Evolutionary conservation across 768 basidiomycete species (phyloP), one percentile per base, ranked within the genome.

Genomic region (Serendipita sp.): DNA sequence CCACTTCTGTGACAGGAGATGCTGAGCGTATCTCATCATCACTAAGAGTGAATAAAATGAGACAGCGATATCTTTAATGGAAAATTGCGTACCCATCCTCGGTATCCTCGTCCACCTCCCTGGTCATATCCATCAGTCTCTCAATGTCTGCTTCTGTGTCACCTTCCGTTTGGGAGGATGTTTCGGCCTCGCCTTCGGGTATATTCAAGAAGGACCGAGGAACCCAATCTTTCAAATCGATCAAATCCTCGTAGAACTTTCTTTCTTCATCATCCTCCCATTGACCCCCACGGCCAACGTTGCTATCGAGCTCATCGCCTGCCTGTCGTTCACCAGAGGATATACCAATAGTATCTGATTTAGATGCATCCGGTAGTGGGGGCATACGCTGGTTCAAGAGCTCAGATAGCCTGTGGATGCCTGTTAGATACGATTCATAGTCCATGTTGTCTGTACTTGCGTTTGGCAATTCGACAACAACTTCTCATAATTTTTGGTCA

Each of bases 221-320:
- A 1, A 96, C 91, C 65, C 92, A 91, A 65, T 96, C 91, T 65
- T 87, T 86, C 63, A 97, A 72, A 73, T 98, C 96, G 65, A 88
- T 82, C 46, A 96, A 77, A 66, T 97, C 93, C 71, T 97, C 95
- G 69, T 87, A 98, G 74, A 95, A 98, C 65, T 85, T 78, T 27
- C 88, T 79, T 72, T 97, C 95, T 75, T 99, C 95, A 68, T 98
- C 96, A 69, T 98, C 96, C 73, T 91, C 91, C 96, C 96, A 99
- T 73, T 97, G 93, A 2, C 92, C 88, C 3, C 87, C 86, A 2
- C 79, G 75, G 0, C 72, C 68, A 13, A 69, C 69, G 3, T 73
- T 72, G 29, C 75, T 70, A 2, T 63, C 64, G 50, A 87, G 83
- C 5, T 91, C 76, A 10, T 84, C 83, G 27, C 80, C 83, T 3